These are phyloP conservation scores for Lonicera japonica DNA, from an alignment of 129 eudicot species.

Conservation along the genomic window DNA sequence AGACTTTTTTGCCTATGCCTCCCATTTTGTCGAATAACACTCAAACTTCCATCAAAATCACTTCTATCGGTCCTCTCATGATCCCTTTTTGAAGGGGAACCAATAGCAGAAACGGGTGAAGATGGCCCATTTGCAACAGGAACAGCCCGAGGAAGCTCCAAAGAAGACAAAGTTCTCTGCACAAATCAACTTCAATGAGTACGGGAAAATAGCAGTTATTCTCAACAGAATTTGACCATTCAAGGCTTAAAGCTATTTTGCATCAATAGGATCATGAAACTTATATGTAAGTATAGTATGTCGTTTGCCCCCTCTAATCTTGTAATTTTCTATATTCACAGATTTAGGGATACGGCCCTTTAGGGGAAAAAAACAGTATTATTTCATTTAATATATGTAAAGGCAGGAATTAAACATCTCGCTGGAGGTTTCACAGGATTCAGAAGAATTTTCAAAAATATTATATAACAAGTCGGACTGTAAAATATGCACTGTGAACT, in stretches of 20 bases:
- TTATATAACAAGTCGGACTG: no score
- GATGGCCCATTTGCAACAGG: conserved; percentile 60
- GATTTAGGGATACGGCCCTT: no score
- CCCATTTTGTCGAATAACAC: conserved; percentile 37
- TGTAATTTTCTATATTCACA: no score
- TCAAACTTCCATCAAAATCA: conserved; percentile 25
- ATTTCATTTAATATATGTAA: no score
- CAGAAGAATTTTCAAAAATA: no score
- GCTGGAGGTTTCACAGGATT: no score
- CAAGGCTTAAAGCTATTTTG: background rate
- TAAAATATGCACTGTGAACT: no score
- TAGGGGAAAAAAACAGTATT: no score
- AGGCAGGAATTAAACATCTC: no score
- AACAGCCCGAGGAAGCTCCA: conserved; percentile 81
- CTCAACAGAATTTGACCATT: background rate
- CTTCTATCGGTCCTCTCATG: conserved; percentile 24
- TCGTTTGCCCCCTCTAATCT: no score
- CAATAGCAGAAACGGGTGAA: conserved; percentile 31
- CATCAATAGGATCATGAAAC: no score
- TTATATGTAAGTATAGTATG: no score
- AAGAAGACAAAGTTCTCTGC: conserved; percentile 90
- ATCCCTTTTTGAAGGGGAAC: conserved; percentile 30
- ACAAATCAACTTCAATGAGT: background rate
- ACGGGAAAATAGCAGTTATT: background rate
- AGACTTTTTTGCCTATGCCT: conserved; percentile 57